Base-by-base conservation (phyloP, 495 filamentous ascomycete species). In the Lasiosphaeria ovina region DNA sequence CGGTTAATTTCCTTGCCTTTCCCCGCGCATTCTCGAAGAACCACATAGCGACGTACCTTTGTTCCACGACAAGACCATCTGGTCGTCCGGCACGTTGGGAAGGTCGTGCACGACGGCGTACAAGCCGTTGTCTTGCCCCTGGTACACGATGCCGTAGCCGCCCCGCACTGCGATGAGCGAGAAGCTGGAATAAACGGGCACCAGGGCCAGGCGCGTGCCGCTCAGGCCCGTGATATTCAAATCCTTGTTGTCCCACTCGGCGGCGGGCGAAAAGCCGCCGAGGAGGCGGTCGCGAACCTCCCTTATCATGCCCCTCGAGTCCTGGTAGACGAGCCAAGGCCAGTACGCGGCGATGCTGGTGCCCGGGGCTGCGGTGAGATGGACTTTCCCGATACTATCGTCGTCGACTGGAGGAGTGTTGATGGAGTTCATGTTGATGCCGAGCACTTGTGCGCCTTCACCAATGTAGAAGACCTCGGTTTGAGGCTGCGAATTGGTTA, bases 141-240 rank as follows among this genome's bases (percentile, higher is more conserved):
- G 66, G 55, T 68, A 63, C 35, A 68, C 59, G 31, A 68, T 48
- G 36, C 45, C 66, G 38, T 68, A 68, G n/a, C 66, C 66, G 35
- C 57, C 62, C 50, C 58, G 58, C 47, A 31, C 4, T 24, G 54
- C 59, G 34, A 60, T 62, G 2, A 38, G 7, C 17, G 7, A 56
- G 42, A 59, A 60, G 57, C 62, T 58, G 44, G 60, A 31, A 0
- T 53, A 58, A 35, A 60, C 36, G 6, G 66, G 66, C 6, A 63
- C 61, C 4, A 62, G 32, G 16, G 66, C 66, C 9, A 68, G 56
- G 9, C 35, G 48, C 3, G 54, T 44, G 2, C 44, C 55, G 16
- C 8, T 1, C n/a, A 62, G 17, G 0, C 56, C 51, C 4, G 61
- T 54, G 3, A 57, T 47, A n/a, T 58, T 58, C 32, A 62, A 16